Evolutionary conservation across 2,329 filamentous ascomycete species (phyloP).

Genomic region (Arthrobotrys sphaeroides): DNA sequence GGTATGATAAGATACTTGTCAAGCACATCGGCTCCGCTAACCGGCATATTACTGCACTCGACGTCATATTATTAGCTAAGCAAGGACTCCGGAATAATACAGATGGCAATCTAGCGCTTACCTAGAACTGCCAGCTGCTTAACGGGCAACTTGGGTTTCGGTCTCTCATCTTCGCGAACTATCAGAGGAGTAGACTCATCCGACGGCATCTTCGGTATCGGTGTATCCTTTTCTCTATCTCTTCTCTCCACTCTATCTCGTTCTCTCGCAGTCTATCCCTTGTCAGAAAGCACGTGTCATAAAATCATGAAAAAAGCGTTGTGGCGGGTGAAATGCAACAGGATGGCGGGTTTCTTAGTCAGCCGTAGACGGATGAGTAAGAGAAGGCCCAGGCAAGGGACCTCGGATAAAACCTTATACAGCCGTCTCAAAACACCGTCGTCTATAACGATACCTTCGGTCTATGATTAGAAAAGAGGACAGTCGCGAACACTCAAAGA

Average conservation of each 20-base stretch:
- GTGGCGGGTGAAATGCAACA: slow-evolving; percentile 26
- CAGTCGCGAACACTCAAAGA: background rate
- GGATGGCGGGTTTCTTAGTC: slow-evolving; percentile 1
- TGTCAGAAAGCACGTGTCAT: background rate
- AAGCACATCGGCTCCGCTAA: slow-evolving; percentile 79
- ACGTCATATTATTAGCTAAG: slow-evolving; percentile 43
- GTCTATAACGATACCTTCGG: background rate
- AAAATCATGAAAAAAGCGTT: slow-evolving; percentile 25
- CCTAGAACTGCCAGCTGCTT: slow-evolving; percentile 81
- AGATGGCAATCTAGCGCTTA: slow-evolving; percentile 63
- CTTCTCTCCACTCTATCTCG: background rate
- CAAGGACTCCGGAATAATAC: background rate
- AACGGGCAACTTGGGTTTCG: slow-evolving; percentile 72
- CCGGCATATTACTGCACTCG: slow-evolving; percentile 74
- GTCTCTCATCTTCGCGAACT: slow-evolving; percentile 22
- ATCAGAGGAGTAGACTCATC: slow-evolving; percentile 40
- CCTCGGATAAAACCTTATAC: slow-evolving; percentile 5
- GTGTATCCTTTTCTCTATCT: background rate
- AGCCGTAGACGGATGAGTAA: background rate
- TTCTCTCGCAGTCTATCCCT: background rate
- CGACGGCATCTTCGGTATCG: slow-evolving; percentile 29
- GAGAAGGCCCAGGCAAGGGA: background rate
- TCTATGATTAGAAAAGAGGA: background rate
- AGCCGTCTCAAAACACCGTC: background rate
- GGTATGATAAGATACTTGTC: slow-evolving; percentile 74